Percentiles rank a stretch among this genome's conserved stretches.
Evolutionary conservation across 1,139 yeast species (phyloP).

Genomic region (Saccharomyces hybrid): DNA sequence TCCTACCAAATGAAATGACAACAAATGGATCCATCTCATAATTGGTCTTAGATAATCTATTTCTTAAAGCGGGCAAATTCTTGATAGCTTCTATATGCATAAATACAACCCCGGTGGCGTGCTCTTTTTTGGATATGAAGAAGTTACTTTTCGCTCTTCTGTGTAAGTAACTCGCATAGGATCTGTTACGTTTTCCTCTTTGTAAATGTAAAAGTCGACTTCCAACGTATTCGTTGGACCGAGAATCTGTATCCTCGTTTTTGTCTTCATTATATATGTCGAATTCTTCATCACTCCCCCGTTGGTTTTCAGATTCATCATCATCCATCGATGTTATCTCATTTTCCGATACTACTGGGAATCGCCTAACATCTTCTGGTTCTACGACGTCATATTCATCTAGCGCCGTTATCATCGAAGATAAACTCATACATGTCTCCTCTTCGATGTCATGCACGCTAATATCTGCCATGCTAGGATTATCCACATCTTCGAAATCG

Average conservation of each 20-base stretch:
- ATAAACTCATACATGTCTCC: constrained; percentile 5
- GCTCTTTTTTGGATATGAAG: constrained; percentile 25
- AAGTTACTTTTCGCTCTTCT: constrained; percentile 14
- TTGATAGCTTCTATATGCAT: constrained; percentile 67
- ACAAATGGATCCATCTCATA: constrained; percentile 97
- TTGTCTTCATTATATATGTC: neutral
- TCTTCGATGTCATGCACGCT: neutral
- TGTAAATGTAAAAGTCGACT: constrained; percentile 3
- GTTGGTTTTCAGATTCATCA: constrained; percentile 6
- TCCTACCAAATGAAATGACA: constrained; percentile 82
- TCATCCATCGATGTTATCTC: neutral
- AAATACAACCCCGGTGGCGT: constrained; percentile 56
- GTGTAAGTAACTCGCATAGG: constrained; percentile 7
- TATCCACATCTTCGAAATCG: neutral
- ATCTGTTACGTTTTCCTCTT: constrained; percentile 3
- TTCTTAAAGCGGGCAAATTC: constrained; percentile 60
- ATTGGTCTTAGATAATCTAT: constrained; percentile 52
- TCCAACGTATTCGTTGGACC: constrained; percentile 5
- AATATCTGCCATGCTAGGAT: neutral
- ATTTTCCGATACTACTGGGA: neutral
- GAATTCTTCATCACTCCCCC: constrained; percentile 6
- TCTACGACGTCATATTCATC: constrained; percentile 21
- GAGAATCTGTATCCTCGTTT: neutral
- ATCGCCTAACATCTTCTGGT: constrained; percentile 4
- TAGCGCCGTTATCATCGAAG: constrained; percentile 18